Evolutionary conservation across 139 green algal genomes (phyloP), one percentile per base, ranked within the genome.

Genomic region (Coelastrella sp.): DNA sequence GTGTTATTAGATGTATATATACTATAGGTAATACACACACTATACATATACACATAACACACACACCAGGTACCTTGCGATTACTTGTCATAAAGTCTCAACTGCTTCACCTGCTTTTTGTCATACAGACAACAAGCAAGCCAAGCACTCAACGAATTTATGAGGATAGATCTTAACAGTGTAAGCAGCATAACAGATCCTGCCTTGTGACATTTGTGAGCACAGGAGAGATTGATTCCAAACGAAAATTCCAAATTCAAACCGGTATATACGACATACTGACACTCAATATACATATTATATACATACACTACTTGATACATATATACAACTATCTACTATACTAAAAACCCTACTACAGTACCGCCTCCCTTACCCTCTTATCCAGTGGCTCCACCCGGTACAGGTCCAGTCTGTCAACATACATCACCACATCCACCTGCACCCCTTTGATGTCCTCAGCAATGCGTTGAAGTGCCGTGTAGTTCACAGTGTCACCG

Each of bases 321-420:
- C 35, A 49, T 49, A 49, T 49, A 49, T 49, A 5, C 1, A 49
- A 1, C 35, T 49, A 49, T 49, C 3, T 49, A 49, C 35, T 3
- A 49, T 49, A 49, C 35, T 49, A 49, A 49, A 49, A 49, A 49
- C 35, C 35, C 35, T 49, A 49, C 35, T 49, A 49, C 1, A 49
- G 3, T 4, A 75, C 17, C 70, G 15, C 17, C 8, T 6, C 81
- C 80, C 91, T 70, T 66, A 95, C 93, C 78, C 87, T 87, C 90
- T 85, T 92, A 89, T 96, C 94, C n/a, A 95, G 92, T 15, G 90
- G 72, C 25, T 95, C 93, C 61, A 95, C 91, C 1, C 92, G 87
- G 93, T 95, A 96, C 79, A 96, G 73, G 93, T 96, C 94, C 86
- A 96, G 91, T 27, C 94, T 88, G 90, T 96, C 94, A 0, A 94